phyloP scores from a whole-genome alignment of 2,329 filamentous ascomycete species.

The Phialophora tarda region DNA sequence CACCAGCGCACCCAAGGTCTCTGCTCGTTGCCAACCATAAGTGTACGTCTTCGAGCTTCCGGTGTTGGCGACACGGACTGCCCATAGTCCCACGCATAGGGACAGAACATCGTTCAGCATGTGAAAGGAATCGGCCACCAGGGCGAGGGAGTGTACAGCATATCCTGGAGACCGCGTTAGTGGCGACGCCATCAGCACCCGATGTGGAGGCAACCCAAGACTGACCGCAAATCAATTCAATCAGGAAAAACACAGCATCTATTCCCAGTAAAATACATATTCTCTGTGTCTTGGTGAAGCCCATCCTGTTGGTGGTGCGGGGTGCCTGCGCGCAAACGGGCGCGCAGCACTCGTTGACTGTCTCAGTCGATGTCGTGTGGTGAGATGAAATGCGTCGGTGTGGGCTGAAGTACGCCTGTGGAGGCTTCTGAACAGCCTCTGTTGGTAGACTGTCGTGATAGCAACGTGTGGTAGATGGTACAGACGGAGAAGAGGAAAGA shows the following conservation, averaged over 20 bases:
- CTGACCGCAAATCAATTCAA: conserved; percentile 78
- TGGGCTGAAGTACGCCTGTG: conserved; percentile 29
- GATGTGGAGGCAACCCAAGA: conserved; percentile 16
- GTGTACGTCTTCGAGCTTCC: conserved; percentile 90
- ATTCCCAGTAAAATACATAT: conserved; percentile 93
- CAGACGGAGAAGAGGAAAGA: conserved; percentile 8
- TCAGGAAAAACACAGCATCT: conserved; percentile 84
- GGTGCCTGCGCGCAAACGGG: conserved; percentile 14
- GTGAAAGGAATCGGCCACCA: conserved; percentile 97
- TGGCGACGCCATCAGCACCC: background rate
- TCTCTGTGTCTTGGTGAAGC: conserved; percentile 85
- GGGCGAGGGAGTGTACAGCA: conserved; percentile 84
- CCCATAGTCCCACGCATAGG: conserved; percentile 89
- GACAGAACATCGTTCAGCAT: conserved; percentile 99
- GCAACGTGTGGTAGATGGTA: conserved; percentile 8
- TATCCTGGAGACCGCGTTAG: conserved; percentile 60
- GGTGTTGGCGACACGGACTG: conserved; percentile 84
- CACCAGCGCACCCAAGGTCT: conserved; percentile 93
- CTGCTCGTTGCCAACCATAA: conserved; percentile 96
- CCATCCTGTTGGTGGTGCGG: conserved; percentile 31
- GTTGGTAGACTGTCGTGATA: conserved; percentile 11
- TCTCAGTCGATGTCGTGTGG: conserved; percentile 26
- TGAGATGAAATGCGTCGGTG: conserved; percentile 20
- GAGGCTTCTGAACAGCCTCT: conserved; percentile 25
- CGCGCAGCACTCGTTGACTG: conserved; percentile 38